Evolutionary conservation across 1,284 basidiomycete genomes (phyloP).

Genomic region (Cutaneotrichosporon daszewskae): DNA sequence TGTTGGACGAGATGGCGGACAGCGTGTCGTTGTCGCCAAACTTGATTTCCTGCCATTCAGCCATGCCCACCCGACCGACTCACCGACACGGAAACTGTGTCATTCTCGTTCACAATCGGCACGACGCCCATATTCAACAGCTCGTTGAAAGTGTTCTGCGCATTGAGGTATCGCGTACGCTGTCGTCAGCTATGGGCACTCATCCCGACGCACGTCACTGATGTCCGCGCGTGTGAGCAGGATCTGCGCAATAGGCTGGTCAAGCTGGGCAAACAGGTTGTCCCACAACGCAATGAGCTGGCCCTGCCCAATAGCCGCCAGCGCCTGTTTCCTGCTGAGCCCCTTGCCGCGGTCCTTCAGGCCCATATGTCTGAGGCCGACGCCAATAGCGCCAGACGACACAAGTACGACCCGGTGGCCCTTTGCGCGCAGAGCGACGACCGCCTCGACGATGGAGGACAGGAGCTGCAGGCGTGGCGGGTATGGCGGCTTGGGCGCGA

Average conservation of each 20-base stretch:
- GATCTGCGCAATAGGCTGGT: constrained; percentile 92
- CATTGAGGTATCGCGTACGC: constrained; percentile 89
- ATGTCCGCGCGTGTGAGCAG: constrained; percentile 92
- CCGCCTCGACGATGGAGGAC: constrained; percentile 87
- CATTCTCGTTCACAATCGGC: constrained; percentile 94
- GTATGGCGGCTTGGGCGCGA: constrained; percentile 76
- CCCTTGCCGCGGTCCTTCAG: constrained; percentile 73
- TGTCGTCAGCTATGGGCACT: constrained; percentile 39
- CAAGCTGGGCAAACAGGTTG: constrained; percentile 86
- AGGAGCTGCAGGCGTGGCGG: constrained; percentile 85
- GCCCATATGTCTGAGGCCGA: constrained; percentile 87
- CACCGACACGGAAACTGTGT: constrained; percentile 90
- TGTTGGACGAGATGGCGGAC: constrained; percentile 91
- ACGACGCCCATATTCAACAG: constrained; percentile 83
- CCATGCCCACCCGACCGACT: too few relatives aligned
- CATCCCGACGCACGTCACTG: constrained; percentile 67
- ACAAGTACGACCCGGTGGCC: constrained; percentile 95
- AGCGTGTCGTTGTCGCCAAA: constrained; percentile 99
- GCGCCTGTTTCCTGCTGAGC: constrained; percentile 87
- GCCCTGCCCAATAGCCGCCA: constrained; percentile 95
- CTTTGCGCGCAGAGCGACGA: constrained; percentile 65
- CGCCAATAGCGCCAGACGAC: constrained; percentile 92
- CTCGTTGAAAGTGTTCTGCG: constrained; percentile 86
- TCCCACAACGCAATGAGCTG: constrained; percentile 95
- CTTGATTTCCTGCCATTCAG: constrained; percentile 97